These are phyloP conservation scores for Globisporangium ultimum DNA, from an alignment of 352 stramenopile species.

Conservation along the genomic window DNA sequence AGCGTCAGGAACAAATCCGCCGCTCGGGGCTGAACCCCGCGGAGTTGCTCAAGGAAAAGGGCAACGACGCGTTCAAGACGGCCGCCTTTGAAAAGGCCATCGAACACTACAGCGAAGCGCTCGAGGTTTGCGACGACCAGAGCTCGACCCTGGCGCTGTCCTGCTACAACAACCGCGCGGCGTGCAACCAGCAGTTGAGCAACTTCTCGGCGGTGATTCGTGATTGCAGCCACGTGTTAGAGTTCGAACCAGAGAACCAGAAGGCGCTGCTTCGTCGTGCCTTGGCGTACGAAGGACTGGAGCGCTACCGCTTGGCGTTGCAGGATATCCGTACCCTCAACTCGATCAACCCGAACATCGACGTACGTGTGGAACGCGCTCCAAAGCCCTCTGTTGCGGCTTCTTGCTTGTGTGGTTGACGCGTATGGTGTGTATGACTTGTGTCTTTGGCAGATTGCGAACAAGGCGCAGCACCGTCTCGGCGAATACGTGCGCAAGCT, in stretches of 20 bases:
- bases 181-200: constrained; percentile 96
- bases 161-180: constrained; percentile 94
- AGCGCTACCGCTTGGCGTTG: constrained; percentile 90
- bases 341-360: constrained; percentile 85
- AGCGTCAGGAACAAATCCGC: constrained; percentile 53
- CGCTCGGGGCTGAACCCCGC: constrained; percentile 70
- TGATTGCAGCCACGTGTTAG: constrained; percentile 94
- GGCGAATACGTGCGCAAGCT: constrained; percentile 85
- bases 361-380: constrained; percentile 40
- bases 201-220: constrained; percentile 95
- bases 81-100: constrained; percentile 90
- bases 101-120: constrained; percentile 91
- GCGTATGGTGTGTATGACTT: background rate
- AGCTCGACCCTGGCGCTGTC: constrained; percentile 85
- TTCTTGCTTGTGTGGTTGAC: constrained; percentile 1
- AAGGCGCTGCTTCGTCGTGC: constrained; percentile 94
- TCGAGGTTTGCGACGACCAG: constrained; percentile 79
- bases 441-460: constrained; percentile 53
- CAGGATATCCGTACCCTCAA: constrained; percentile 86
- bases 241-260: constrained; percentile 93
- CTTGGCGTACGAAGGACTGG: constrained; percentile 93
- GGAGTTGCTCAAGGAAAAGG: constrained; percentile 92
- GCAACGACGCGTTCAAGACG: constrained; percentile 93
- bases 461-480: constrained; percentile 88
- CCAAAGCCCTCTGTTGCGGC: background rate